A percentile compares a stretch with the other conserved stretches of the same genome.
These are phyloP conservation scores for Colletotrichum musae DNA, from an alignment of 2,329 filamentous ascomycete species.

Conservation along the genomic window DNA sequence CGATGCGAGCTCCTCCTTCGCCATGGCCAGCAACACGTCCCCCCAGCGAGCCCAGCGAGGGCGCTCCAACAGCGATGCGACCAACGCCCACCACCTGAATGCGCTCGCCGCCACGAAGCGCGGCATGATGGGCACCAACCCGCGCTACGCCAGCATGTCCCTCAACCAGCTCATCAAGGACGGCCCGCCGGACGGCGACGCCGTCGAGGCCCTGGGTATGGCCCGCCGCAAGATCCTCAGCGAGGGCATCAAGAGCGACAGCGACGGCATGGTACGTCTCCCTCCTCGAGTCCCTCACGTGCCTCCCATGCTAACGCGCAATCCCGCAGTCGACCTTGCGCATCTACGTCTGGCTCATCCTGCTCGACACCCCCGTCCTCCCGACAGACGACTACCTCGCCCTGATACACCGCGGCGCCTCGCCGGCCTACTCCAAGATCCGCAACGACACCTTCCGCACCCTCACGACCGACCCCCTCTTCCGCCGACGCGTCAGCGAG, in stretches of 20 bases:
- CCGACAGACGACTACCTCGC: constrained; percentile 90
- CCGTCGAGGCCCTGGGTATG: constrained; percentile 73
- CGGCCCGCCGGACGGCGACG: constrained; percentile 81
- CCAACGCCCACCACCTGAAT: constrained; percentile 57
- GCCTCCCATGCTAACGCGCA: not conserved
- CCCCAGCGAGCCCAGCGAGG: constrained; percentile 72
- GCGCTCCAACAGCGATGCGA: constrained; percentile 82
- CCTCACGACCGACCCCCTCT: constrained; percentile 95
- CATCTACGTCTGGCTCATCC: constrained; percentile 96
- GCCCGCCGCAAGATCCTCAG: constrained; percentile 81
- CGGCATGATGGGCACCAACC: constrained; percentile 52
- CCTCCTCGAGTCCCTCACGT: not conserved
- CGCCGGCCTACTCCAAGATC: constrained; percentile 96
- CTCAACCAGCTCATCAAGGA: constrained; percentile 85
- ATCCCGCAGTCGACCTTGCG: constrained; percentile 82
- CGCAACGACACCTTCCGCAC: constrained; percentile 99
- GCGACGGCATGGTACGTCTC: constrained; percentile 80
- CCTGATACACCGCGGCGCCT: constrained; percentile 92
- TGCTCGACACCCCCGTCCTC: constrained; percentile 89
- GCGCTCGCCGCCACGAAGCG: constrained; percentile 53
- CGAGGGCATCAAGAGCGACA: constrained; percentile 82
- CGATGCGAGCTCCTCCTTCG: constrained; percentile 40
- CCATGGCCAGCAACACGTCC: constrained; percentile 55
- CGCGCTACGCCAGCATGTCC: constrained; percentile 67
- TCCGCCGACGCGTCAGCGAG: constrained; percentile 94